Evolutionary conservation across 768 basidiomycete species (phyloP).

Genomic region (Daedaleopsis sinensis): DNA sequence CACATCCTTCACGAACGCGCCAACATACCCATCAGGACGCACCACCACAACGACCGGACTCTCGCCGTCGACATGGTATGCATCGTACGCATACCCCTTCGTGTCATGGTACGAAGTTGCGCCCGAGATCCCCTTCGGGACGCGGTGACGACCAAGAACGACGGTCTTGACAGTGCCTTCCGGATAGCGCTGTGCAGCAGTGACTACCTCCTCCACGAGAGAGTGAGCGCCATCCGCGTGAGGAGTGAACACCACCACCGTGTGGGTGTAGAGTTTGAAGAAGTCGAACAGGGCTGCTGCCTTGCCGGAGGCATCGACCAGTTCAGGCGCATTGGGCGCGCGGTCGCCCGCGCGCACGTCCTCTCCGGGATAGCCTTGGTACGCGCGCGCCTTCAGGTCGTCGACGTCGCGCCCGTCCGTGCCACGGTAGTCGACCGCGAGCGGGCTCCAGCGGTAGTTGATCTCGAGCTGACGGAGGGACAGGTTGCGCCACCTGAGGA

Average conservation of each 20-base stretch:
- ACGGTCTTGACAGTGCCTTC: neutral
- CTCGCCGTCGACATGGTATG: conserved; percentile 9
- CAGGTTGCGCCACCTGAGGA: conserved; percentile 29
- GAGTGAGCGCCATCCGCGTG: neutral
- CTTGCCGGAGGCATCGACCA: conserved; percentile 18
- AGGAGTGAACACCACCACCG: conserved; percentile 34
- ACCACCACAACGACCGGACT: conserved; percentile 8
- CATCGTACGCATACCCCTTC: conserved; percentile 10
- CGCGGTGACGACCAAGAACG: neutral
- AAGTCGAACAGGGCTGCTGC: conserved; percentile 31
- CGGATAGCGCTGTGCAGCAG: neutral
- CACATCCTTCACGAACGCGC: conserved; percentile 4
- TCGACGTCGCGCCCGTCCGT: conserved; percentile 18
- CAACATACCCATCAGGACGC: conserved; percentile 21
- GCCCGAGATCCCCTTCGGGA: neutral
- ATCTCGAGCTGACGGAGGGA: conserved; percentile 48
- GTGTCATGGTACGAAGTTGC: conserved; percentile 7
- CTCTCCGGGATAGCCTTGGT: conserved; percentile 18
- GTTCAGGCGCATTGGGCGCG: conserved; percentile 46
- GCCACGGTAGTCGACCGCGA: conserved; percentile 44
- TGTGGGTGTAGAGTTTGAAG: conserved; percentile 32
- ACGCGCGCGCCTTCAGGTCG: conserved; percentile 22
- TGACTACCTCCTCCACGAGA: neutral
- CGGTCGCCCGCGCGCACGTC: conserved; percentile 46
- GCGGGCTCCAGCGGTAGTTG: conserved; percentile 55